A percentile compares a stretch with the other conserved stretches of the same genome.
phyloP scores from a whole-genome alignment of 352 stramenopile species.

The Thalassiosira hispida region DNA sequence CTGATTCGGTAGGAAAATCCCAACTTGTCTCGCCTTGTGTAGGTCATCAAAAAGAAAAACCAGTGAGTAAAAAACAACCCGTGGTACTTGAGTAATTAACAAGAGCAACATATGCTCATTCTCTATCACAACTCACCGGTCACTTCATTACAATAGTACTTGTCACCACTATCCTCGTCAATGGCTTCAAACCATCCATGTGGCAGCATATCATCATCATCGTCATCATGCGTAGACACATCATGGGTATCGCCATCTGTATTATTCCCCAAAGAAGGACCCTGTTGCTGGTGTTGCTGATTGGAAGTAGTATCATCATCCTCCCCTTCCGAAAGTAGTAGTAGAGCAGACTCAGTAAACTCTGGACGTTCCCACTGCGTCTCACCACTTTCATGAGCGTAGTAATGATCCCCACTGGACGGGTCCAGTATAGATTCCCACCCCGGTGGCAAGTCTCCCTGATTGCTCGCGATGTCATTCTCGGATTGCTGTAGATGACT shows the following conservation, averaged over 20 bases:
- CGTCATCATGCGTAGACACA: no score
- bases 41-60: no score
- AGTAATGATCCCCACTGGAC: conserved; percentile 35
- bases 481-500: conserved; percentile 4
- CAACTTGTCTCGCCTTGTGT: conserved; percentile 33
- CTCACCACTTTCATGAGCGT: conserved; percentile 19
- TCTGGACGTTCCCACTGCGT: conserved; percentile 23
- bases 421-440: conserved; percentile 38
- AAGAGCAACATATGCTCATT: no score
- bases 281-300: no score
- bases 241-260: no score
- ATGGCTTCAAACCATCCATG: conserved; percentile 23
- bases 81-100: no score
- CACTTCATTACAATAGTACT: conserved; percentile 49
- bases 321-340: no score
- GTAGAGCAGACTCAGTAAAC: background rate
- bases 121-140: no score
- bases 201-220: conserved; percentile 15
- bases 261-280: no score
- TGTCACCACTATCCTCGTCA: conserved; percentile 25
- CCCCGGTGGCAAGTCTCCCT: conserved; percentile 10
- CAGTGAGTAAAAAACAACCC: no score
- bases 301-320: no score
- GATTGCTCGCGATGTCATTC: background rate
- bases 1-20: conserved; percentile 18